Conservation (phyloP, 2,329 filamentous ascomycete species). For the Huntiella savannae region DNA sequence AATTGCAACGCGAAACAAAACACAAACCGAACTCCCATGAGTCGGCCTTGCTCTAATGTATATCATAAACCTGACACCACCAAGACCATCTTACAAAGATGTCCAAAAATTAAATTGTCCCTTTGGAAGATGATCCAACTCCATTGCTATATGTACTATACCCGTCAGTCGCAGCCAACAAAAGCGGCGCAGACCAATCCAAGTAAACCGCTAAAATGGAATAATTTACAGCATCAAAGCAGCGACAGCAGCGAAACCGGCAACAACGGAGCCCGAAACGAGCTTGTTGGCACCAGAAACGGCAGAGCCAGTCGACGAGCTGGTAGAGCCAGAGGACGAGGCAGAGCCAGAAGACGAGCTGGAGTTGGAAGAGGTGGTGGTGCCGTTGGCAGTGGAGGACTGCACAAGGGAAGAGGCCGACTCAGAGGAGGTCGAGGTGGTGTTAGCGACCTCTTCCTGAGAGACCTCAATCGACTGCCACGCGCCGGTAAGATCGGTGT, state of each 20-base stretch:
- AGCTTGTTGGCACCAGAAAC: background rate
- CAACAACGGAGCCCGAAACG: slow-evolving; percentile 1
- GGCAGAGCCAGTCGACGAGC: background rate
- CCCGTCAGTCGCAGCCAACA: no score
- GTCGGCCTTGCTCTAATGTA: background rate
- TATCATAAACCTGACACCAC: background rate
- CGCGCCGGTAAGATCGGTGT: slow-evolving; percentile 22
- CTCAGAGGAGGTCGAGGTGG: slow-evolving; percentile 2
- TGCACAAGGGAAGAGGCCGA: background rate
- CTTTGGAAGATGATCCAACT: no score
- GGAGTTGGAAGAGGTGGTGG: slow-evolving; percentile 5
- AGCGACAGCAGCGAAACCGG: slow-evolving; percentile 8
- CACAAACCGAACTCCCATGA: background rate
- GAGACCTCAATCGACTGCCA: slow-evolving; percentile 22
- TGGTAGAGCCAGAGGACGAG: background rate
- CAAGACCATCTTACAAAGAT: no score
- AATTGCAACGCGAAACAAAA: slow-evolving; percentile 6
- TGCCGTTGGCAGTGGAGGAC: slow-evolving; percentile 5
- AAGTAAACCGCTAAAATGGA: background rate
- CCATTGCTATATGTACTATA: no score
- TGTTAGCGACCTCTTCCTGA: slow-evolving; percentile 3
- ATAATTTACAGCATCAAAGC: slow-evolving; percentile 9
- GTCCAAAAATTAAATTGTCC: no score
- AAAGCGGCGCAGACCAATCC: no score
- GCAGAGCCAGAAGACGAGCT: slow-evolving; percentile 5